Percentiles rank a stretch among this genome's conserved stretches.
Evolutionary conservation across 2,329 filamentous ascomycete species (phyloP).

Genomic region (Sporothrix protearum): DNA sequence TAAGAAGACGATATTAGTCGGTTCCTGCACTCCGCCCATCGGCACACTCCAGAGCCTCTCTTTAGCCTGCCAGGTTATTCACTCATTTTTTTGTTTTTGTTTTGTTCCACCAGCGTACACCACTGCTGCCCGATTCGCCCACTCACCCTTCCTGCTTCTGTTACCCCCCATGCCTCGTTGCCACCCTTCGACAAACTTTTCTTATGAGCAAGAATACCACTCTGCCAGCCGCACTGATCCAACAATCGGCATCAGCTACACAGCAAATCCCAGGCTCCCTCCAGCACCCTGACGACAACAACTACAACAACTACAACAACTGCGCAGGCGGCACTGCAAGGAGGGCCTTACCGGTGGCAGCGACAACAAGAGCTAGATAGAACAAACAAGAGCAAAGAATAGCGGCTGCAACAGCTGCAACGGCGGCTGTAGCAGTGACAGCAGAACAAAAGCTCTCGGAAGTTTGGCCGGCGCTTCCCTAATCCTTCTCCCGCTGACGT

Average conservation of each 20-base stretch:
- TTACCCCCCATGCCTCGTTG: conserved; percentile 3
- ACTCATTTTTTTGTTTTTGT: not conserved
- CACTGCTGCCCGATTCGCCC: conserved; percentile 24
- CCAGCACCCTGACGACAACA: not conserved
- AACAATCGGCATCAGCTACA: not conserved
- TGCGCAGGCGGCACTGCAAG: not conserved
- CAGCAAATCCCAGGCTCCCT: not conserved
- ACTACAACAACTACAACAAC: not conserved
- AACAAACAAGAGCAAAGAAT: not conserved
- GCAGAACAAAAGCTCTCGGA: not conserved
- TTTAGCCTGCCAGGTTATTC: not conserved
- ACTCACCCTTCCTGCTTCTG: conserved; percentile 6
- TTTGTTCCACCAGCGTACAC: conserved; percentile 18
- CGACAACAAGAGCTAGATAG: not conserved
- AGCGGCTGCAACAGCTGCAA: not conserved
- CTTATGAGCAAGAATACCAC: conserved; percentile 18
- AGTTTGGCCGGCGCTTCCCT: not conserved
- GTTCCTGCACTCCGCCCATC: conserved; percentile 20
- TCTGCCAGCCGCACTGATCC: not conserved
- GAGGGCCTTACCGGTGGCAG: not conserved
- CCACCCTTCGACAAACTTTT: conserved; percentile 6
- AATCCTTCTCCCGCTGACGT: not conserved
- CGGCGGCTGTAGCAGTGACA: not conserved
- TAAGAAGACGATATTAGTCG: not conserved
- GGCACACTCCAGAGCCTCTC: conserved; percentile 10